Percentiles rank a stretch among this genome's conserved stretches.
phyloP scores from a whole-genome alignment of 352 stramenopile genomes.

The Globisporangium barbulae region DNA sequence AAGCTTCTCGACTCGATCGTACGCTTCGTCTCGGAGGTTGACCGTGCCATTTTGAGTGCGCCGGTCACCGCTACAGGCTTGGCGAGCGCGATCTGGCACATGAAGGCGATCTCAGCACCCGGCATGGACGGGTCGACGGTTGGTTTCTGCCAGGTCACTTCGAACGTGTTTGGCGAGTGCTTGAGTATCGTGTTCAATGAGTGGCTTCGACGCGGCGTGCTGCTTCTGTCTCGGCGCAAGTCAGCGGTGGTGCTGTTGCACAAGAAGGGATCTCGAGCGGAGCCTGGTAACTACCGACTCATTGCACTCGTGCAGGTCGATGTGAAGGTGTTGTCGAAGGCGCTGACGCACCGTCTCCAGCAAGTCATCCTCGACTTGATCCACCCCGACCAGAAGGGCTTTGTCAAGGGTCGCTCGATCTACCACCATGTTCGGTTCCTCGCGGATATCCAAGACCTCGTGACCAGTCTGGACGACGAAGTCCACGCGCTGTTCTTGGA shows the following conservation, averaged over 20 bases:
- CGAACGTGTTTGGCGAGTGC: constrained; percentile 20
- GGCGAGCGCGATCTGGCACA: constrained; percentile 2
- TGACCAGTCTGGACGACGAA: too few relatives aligned
- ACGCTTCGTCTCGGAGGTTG: not conserved
- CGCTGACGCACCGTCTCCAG: constrained; percentile 10
- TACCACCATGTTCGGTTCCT: too few relatives aligned
- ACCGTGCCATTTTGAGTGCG: not conserved
- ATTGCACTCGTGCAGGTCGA: constrained; percentile 29
- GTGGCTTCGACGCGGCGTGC: constrained; percentile 15
- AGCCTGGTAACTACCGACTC: constrained; percentile 22
- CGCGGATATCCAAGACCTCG: too few relatives aligned
- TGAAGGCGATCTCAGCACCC: not conserved
- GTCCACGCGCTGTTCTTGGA: too few relatives aligned
- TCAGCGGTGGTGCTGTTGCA: constrained; percentile 19
- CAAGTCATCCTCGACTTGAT: constrained; percentile 8
- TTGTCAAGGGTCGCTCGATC: too few relatives aligned
- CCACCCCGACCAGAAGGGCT: constrained; percentile 22
- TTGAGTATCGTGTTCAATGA: constrained; percentile 22
- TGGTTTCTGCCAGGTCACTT: constrained; percentile 23
- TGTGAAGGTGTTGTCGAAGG: constrained; percentile 19
- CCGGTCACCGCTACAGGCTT: constrained; percentile 8
- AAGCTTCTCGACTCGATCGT: constrained; percentile 10
- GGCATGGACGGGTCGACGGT: constrained; percentile 19
- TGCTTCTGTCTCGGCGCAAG: constrained; percentile 21
- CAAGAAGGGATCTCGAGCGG: constrained; percentile 15